A percentile compares a stretch with the other conserved stretches of the same genome.
Evolutionary conservation across 2,329 filamentous ascomycete genomes (phyloP).

Genomic region (Fusarium sp.): DNA sequence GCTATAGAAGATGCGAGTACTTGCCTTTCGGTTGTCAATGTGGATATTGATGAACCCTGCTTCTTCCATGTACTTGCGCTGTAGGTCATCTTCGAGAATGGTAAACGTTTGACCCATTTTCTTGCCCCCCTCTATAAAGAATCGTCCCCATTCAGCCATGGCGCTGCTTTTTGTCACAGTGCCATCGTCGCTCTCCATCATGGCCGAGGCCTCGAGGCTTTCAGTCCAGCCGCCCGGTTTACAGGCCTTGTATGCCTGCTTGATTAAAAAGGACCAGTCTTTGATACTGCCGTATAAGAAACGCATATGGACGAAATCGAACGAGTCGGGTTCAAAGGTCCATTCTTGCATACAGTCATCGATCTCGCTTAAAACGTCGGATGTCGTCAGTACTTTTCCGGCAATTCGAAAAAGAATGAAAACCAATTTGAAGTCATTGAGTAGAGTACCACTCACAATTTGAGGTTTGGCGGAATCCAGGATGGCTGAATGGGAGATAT

Average conservation of each 20-base stretch:
- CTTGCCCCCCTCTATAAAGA: conserved; percentile 13
- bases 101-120: conserved; percentile 22
- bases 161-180: conserved; percentile 5
- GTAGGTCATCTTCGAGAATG: conserved; percentile 14
- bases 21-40: conserved; percentile 5
- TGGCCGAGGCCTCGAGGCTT: conserved; percentile 14
- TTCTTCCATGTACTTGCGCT: conserved; percentile 15
- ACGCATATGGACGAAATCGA: conserved; percentile 22
- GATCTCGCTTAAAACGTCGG: conserved; percentile 6
- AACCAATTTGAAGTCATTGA: not conserved
- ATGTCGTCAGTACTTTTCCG: not conserved
- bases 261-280: conserved; percentile 14
- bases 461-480: conserved; percentile 27
- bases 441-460: conserved; percentile 12
- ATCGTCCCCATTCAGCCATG: conserved; percentile 15
- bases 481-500: conserved; percentile 68
- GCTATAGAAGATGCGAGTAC: not conserved
- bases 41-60: conserved; percentile 22
- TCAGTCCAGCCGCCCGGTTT: conserved; percentile 18
- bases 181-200: conserved; percentile 18
- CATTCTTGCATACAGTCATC: conserved; percentile 19
- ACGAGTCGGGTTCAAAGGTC: conserved; percentile 9
- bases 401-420: not conserved
- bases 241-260: conserved; percentile 12
- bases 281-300: conserved; percentile 16